These are phyloP conservation scores for Lyophyllum semitale DNA, from an alignment of 768 basidiomycete species.

Conservation along the genomic window DNA sequence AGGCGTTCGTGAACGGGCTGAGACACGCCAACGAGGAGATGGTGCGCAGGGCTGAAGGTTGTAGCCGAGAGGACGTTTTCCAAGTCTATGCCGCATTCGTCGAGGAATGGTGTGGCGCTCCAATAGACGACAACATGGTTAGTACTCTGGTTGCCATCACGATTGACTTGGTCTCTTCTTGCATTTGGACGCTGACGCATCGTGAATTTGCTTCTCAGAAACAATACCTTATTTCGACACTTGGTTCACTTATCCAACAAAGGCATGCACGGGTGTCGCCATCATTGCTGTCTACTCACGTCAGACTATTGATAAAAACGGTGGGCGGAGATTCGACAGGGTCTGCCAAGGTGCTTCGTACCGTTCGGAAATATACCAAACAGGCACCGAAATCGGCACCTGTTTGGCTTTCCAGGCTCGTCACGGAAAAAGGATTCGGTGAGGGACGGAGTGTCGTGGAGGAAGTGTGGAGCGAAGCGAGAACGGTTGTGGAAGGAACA, in stretches of 20 bases:
- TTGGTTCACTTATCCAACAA: conserved; percentile 34
- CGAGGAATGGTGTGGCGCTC: conserved; percentile 49
- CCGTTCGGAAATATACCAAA: conserved; percentile 49
- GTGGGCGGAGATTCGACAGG: conserved; percentile 5
- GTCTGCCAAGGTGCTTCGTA: conserved; percentile 36
- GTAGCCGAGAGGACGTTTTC: conserved; percentile 24
- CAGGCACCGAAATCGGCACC: conserved; percentile 34
- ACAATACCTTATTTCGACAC: conserved; percentile 50
- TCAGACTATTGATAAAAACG: conserved; percentile 26
- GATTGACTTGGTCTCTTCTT: neutral
- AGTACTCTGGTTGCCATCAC: conserved; percentile 28
- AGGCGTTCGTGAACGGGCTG: conserved; percentile 39
- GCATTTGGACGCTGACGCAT: conserved; percentile 42
- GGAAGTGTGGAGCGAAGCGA: conserved; percentile 47
- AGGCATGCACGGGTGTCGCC: conserved; percentile 22
- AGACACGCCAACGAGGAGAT: conserved; percentile 41
- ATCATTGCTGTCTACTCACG: conserved; percentile 32
- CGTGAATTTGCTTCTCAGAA: conserved; percentile 48
- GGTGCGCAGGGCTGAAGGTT: conserved; percentile 21
- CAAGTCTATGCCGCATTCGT: conserved; percentile 52
- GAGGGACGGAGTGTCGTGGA: conserved; percentile 23
- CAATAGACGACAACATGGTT: conserved; percentile 51
- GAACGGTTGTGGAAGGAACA: conserved; percentile 31
- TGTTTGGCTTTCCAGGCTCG: conserved; percentile 58
- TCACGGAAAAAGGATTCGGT: conserved; percentile 36